Conservation (phyloP, 192 early-diverging fungal species). For the Backusella luteola region DNA sequence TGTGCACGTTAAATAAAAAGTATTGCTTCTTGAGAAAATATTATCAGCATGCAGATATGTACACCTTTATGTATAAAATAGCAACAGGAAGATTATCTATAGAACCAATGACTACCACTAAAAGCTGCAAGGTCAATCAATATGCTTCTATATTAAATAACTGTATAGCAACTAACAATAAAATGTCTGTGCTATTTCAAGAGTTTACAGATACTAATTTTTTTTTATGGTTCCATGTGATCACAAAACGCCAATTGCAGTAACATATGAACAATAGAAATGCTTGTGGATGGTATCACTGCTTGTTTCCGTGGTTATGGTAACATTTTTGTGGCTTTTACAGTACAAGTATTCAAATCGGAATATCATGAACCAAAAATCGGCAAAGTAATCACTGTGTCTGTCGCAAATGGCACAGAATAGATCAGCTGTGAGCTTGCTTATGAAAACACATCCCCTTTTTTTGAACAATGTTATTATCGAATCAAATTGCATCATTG, state of each 20-base stretch:
- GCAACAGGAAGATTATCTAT: neutral
- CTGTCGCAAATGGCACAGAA: constrained; percentile 44
- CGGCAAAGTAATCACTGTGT: constrained; percentile 3
- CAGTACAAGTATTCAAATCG: neutral
- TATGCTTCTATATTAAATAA: neutral
- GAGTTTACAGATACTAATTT: neutral
- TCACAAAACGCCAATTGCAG: neutral
- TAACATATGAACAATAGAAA: neutral
- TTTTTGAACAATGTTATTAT: neutral
- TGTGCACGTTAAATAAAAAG: neutral
- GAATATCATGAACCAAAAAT: neutral
- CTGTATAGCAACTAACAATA: neutral
- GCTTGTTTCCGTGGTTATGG: neutral
- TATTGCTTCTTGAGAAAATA: neutral
- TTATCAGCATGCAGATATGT: neutral
- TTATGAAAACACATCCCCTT: neutral
- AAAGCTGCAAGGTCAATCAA: neutral
- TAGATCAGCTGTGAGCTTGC: constrained; percentile 17
- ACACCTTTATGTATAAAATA: neutral
- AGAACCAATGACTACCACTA: neutral
- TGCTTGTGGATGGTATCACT: neutral
- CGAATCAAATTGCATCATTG: neutral
- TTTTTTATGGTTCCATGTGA: neutral
- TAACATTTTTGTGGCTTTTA: neutral
- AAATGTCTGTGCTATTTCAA: neutral